Evolutionary conservation across 495 filamentous ascomycete genomes (phyloP).

Genomic region (Penicilliopsis zonata): DNA sequence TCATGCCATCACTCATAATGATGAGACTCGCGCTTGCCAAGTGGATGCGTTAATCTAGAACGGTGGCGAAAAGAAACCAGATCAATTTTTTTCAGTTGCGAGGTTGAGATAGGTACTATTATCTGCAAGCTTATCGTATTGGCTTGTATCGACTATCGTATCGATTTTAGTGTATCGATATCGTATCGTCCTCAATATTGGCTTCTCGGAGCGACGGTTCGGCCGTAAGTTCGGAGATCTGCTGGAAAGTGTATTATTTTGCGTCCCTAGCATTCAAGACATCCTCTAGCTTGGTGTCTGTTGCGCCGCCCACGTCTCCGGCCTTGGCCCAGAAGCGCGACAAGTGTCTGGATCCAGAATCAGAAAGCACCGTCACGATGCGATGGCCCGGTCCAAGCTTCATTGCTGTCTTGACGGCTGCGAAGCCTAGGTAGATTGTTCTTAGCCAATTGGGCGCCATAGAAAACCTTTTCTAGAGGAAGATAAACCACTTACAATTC

Average conservation of each 20-base stretch:
- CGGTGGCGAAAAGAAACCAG: too few relatives aligned
- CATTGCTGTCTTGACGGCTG: constrained; percentile 68
- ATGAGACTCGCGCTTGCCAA: too few relatives aligned
- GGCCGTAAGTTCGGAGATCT: too few relatives aligned
- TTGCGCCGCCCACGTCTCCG: constrained; percentile 51
- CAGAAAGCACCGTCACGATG: constrained; percentile 86
- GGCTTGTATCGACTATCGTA: too few relatives aligned
- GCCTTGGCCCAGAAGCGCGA: constrained; percentile 89
- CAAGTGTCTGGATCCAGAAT: constrained; percentile 81
- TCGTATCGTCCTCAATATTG: too few relatives aligned
- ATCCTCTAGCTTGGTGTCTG: constrained; percentile 38
- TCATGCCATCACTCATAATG: too few relatives aligned
- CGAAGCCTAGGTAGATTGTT: constrained; percentile 51
- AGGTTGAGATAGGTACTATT: too few relatives aligned
- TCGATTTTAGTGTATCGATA: too few relatives aligned
- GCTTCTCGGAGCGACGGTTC: too few relatives aligned
- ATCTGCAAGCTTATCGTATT: too few relatives aligned
- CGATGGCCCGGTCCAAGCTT: constrained; percentile 62
- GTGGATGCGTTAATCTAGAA: too few relatives aligned
- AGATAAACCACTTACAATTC: constrained; percentile 52
- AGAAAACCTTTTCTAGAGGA: constrained; percentile 1
- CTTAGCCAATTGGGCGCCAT: constrained; percentile 5
- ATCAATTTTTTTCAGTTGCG: too few relatives aligned
- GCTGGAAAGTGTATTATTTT: constrained; percentile 15
- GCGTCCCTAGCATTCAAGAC: constrained; percentile 34